Conservation (phyloP, 2,329 filamentous ascomycete species). For the Epichloe glyceriae region DNA sequence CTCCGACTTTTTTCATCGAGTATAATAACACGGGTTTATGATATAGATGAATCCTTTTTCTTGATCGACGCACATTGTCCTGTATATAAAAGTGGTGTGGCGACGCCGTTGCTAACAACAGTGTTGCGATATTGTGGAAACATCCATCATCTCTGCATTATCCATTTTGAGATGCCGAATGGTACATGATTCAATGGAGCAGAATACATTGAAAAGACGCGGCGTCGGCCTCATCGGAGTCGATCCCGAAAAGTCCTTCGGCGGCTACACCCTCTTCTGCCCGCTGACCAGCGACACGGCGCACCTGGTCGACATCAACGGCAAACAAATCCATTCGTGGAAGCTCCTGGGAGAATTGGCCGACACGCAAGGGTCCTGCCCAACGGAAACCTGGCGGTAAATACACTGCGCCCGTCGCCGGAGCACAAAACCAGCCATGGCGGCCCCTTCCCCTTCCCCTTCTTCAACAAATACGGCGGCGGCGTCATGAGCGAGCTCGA, state of each 20-base stretch:
- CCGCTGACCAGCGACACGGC: constrained; percentile 16
- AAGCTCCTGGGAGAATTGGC: constrained; percentile 16
- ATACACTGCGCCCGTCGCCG: constrained; percentile 12
- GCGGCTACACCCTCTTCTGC: constrained; percentile 18
- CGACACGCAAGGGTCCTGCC: constrained; percentile 15
- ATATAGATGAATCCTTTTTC: background rate
- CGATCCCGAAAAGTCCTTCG: constrained; percentile 13
- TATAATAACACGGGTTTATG: background rate
- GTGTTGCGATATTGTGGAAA: background rate
- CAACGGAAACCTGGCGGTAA: constrained; percentile 18
- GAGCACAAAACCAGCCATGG: constrained; percentile 10
- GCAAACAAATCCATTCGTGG: constrained; percentile 16
- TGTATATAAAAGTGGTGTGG: background rate
- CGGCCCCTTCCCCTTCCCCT: constrained; percentile 14
- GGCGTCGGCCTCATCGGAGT: constrained; percentile 16
- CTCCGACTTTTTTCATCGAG: too few species aligned
- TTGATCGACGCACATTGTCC: background rate
- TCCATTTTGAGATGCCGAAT: background rate
- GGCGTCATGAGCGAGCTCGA: constrained; percentile 18
- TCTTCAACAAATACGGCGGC: constrained; percentile 19
- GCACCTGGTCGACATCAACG: constrained; percentile 16
- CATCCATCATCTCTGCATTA: background rate
- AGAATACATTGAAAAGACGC: constrained; percentile 18
- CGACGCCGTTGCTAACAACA: background rate
- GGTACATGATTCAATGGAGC: constrained; percentile 12